Percentiles rank a stretch among this genome's conserved stretches.
Evolutionary conservation across 192 early-diverging fungal genomes (phyloP).

Genomic region (Backusella luteola): DNA sequence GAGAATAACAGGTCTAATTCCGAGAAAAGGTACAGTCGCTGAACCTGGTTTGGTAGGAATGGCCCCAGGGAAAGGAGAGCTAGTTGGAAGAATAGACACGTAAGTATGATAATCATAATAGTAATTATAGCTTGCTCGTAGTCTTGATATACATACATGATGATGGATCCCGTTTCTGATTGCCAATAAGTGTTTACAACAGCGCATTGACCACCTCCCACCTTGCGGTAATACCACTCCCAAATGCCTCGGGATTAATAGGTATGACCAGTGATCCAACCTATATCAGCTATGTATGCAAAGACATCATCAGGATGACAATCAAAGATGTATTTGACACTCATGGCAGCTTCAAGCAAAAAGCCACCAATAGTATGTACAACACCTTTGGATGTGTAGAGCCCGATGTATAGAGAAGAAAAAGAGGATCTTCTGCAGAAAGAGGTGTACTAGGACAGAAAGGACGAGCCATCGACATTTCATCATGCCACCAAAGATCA

Average conservation of each 20-base stretch:
- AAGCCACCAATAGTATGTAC: conserved; percentile 94
- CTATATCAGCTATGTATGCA: conserved; percentile 95
- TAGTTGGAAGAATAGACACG: background rate
- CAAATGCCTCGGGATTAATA: conserved; percentile 99
- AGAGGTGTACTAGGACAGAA: conserved; percentile 86
- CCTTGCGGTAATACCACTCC: conserved; percentile 93
- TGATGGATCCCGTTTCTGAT: conserved; percentile 94
- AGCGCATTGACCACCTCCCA: conserved; percentile 81
- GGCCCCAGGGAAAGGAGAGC: conserved; percentile 81
- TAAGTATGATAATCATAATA: background rate
- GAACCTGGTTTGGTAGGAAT: conserved; percentile 93
- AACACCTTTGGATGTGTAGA: conserved; percentile 92
- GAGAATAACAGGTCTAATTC: conserved; percentile 82
- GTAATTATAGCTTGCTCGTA: too few relatives aligned
- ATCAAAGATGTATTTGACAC: conserved; percentile 93
- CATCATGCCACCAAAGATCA: conserved; percentile 96
- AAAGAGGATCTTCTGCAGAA: conserved; percentile 89
- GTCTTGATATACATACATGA: conserved; percentile 43
- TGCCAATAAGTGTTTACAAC: conserved; percentile 98
- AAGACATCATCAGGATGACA: conserved; percentile 85
- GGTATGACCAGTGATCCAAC: conserved; percentile 84
- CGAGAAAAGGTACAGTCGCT: conserved; percentile 96
- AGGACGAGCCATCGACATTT: conserved; percentile 71
- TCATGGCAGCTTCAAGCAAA: conserved; percentile 76
- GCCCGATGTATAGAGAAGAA: conserved; percentile 93